These are phyloP conservation scores for Porphyrellus cyaneotinctus DNA, from an alignment of 768 basidiomycete species.

Conservation along the genomic window DNA sequence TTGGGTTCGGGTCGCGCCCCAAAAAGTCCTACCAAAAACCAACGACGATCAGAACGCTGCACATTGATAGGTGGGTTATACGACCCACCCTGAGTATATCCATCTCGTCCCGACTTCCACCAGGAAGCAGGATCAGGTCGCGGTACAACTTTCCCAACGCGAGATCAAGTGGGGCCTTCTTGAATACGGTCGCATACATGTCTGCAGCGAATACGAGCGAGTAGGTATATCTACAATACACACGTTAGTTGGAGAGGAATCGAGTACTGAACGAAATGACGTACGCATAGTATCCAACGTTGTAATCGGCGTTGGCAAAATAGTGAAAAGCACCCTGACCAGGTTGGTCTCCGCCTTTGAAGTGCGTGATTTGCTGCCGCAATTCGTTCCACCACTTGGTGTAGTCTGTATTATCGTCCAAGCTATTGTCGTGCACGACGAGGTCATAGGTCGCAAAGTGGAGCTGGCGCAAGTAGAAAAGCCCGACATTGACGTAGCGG, in stretches of 20 bases:
- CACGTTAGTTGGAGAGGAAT: background rate
- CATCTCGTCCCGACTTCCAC: constrained; percentile 74
- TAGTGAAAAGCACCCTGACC: constrained; percentile 74
- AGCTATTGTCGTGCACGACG: constrained; percentile 23
- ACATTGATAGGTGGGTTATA: too few relatives aligned
- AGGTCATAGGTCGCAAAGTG: constrained; percentile 51
- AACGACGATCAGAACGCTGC: background rate
- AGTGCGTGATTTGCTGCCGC: constrained; percentile 60
- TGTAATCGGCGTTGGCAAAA: constrained; percentile 63
- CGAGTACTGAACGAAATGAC: background rate
- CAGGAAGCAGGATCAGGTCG: constrained; percentile 62
- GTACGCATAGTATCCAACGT: constrained; percentile 62
- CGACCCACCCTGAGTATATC: constrained; percentile 60
- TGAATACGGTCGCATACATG: constrained; percentile 70
- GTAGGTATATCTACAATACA: constrained; percentile 54
- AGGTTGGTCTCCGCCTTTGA: constrained; percentile 57
- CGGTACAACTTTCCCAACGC: constrained; percentile 63
- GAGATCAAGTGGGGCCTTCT: constrained; percentile 68
- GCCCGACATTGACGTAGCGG: constrained; percentile 73
- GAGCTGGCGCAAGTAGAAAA: constrained; percentile 63
- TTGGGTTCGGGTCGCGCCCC: constrained; percentile 67
- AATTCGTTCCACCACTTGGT: constrained; percentile 72
- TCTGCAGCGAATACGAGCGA: constrained; percentile 61
- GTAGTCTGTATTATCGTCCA: constrained; percentile 55
- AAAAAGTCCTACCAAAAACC: constrained; percentile 58